Evolutionary conservation across 257 asterid genomes (phyloP), one percentile per base, ranked within the genome.

Genomic region (Solanum clarkiae): DNA sequence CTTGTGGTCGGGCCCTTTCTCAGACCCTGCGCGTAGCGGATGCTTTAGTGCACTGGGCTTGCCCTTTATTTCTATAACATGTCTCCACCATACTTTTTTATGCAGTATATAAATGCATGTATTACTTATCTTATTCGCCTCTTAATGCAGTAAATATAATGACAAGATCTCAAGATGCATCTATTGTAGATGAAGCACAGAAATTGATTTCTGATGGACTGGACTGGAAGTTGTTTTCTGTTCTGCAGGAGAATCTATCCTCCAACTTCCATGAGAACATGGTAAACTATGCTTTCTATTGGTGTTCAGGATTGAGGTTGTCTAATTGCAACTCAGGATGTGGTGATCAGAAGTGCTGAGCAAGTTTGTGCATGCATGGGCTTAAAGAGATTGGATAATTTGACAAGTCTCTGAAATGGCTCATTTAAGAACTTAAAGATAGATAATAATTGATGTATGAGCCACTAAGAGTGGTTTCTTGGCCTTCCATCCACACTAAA

Each of bases 121-220:
- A 66, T 47, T 44, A 51, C 29, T 68, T 18, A 68, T 75, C 45
- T 63, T 44, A 80, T 18, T 42, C 7, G 20, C 24, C 83, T 83
- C 81, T 66, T 57, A 86, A 85, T 89, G 90, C 87, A 94, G 98
- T 93, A 82, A 90, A 90, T 86, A 85, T 87, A 72, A 93, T 84
- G 89, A 86, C 92, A 11, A 88, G 86, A 87, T 87, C 93, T 55
- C 87, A 90, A 84, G 94, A 89, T 87, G 92, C 89, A 49, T 86
- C 92, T 72, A 84, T 92, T 85, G 86, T 88, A 87, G 92, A 92
- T 86, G 95, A 83, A 94, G 97, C 96, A 65, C 92, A 90, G 51
- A 90, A 86, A 87, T 89, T 97, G 90, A 90, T 92, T 80, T 91
- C 96, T 87, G 96, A 90, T 84, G 98, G 96, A 59, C 92, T 97